phyloP scores from a whole-genome alignment of 257 asterid species.

The Capsicum rhomboideum region DNA sequence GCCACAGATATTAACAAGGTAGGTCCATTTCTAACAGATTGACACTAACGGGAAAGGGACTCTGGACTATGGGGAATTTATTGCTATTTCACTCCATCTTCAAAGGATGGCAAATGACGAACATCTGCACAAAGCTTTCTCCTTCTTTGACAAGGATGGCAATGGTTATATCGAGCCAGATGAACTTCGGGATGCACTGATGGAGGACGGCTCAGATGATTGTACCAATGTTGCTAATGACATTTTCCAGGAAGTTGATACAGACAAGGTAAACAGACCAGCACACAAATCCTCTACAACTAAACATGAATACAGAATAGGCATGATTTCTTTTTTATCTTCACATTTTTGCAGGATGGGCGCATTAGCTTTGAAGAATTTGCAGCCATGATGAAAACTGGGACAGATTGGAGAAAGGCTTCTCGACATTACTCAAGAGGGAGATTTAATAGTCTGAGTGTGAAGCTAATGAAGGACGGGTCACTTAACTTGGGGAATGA shows the following conservation, averaged over 20 bases:
- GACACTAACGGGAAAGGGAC: constrained; percentile 71
- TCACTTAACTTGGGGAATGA: constrained; percentile 71
- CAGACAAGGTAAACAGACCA: constrained; percentile 58
- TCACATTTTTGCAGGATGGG: constrained; percentile 56
- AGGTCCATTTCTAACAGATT: constrained; percentile 33
- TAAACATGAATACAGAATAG: background rate
- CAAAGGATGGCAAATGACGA: constrained; percentile 82
- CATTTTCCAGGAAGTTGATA: constrained; percentile 85
- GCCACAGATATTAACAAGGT: background rate
- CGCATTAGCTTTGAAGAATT: constrained; percentile 82
- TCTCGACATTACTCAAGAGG: constrained; percentile 89
- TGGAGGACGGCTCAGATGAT: constrained; percentile 72
- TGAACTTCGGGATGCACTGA: constrained; percentile 64
- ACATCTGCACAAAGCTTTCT: constrained; percentile 73
- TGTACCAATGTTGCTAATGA: constrained; percentile 66
- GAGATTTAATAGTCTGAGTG: constrained; percentile 74
- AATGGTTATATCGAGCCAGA: constrained; percentile 70
- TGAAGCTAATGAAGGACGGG: constrained; percentile 83
- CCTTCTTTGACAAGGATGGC: constrained; percentile 68
- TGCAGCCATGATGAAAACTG: constrained; percentile 88
- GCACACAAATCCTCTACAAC: background rate
- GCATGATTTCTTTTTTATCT: background rate
- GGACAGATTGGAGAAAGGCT: constrained; percentile 96
- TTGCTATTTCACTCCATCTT: constrained; percentile 81
- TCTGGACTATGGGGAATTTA: constrained; percentile 73